Conservation (phyloP, 23 red algal species). For the Cyanidioschyzon merolae region DNA sequence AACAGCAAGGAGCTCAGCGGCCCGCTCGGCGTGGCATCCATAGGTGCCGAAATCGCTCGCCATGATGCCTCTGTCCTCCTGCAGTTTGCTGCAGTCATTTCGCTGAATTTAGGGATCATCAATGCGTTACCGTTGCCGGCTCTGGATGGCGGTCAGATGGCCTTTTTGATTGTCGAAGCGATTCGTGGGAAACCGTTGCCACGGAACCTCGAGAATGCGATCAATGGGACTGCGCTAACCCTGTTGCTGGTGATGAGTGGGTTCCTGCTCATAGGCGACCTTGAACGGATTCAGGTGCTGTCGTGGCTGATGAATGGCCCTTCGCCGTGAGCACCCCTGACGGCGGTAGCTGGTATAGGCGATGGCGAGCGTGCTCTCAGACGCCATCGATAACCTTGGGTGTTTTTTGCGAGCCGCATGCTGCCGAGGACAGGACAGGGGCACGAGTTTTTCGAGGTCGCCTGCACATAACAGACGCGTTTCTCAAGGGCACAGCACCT, state of each 20-base stretch:
- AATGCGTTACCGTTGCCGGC: slow-evolving; percentile 89
- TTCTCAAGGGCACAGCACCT: too few species aligned
- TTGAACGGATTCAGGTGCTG: slow-evolving; percentile 21
- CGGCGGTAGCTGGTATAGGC: too few species aligned
- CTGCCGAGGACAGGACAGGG: not conserved
- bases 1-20: slow-evolving; percentile 52
- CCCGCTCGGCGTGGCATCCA: slow-evolving; percentile 82
- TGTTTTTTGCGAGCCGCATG: not conserved
- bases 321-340: too few species aligned
- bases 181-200: slow-evolving; percentile 54
- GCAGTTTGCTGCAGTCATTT: slow-evolving; percentile 74
- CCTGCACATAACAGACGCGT: not conserved
- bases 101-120: slow-evolving; percentile 82
- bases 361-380: too few species aligned
- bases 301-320: not conserved
- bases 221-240: slow-evolving; percentile 80
- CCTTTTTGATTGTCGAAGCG: slow-evolving; percentile 58
- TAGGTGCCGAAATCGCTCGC: slow-evolving; percentile 83
- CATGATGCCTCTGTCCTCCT: slow-evolving; percentile 57
- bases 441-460: not conserved
- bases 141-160: slow-evolving; percentile 92
- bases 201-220: slow-evolving; percentile 44
- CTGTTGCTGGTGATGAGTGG: slow-evolving; percentile 64
- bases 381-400: not conserved
- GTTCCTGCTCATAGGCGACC: slow-evolving; percentile 61